Percentiles rank a stretch among this genome's conserved stretches.
Conservation (phyloP, 495 filamentous ascomycete genomes). For the Hypoxylon intermedium region DNA sequence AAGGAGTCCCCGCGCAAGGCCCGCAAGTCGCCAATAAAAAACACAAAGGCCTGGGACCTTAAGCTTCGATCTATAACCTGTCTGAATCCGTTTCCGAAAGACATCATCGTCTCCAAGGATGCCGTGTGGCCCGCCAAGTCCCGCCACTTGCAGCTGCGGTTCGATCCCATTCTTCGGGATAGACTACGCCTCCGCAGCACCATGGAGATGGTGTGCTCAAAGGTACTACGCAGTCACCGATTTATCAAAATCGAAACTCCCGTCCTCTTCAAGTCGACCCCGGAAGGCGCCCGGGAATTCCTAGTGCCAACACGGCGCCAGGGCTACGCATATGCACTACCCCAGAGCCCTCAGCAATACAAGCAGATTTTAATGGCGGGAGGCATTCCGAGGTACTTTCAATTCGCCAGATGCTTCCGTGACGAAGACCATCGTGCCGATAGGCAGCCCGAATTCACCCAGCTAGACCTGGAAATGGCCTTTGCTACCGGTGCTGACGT, state of each 20-base stretch:
- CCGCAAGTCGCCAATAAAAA: not conserved
- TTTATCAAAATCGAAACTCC: slow-evolving; percentile 92
- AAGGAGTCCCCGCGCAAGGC: slow-evolving; percentile 4
- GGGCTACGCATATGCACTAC: slow-evolving; percentile 84
- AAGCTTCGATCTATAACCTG: slow-evolving; percentile 64
- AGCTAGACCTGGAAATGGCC: slow-evolving; percentile 93
- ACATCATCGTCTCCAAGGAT: slow-evolving; percentile 75
- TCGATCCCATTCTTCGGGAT: slow-evolving; percentile 65
- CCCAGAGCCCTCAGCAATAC: slow-evolving; percentile 97
- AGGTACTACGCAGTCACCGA: slow-evolving; percentile 55
- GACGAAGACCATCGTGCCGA: slow-evolving; percentile 95
- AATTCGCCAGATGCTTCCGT: slow-evolving; percentile 93
- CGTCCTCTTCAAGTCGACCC: slow-evolving; percentile 94
- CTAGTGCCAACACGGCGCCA: slow-evolving; percentile 81
- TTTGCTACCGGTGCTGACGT: slow-evolving; percentile 79
- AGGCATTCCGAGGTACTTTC: slow-evolving; percentile 81
- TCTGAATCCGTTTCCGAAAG: slow-evolving; percentile 77
- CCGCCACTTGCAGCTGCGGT: slow-evolving; percentile 86
- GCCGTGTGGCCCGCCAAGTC: slow-evolving; percentile 74
- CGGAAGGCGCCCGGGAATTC: slow-evolving; percentile 94
- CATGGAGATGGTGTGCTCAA: slow-evolving; percentile 59
- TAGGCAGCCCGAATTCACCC: slow-evolving; percentile 95
- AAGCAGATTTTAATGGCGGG: slow-evolving; percentile 98
- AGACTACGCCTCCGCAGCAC: slow-evolving; percentile 67
- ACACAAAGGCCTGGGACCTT: slow-evolving; percentile 24